Evolutionary conservation across 306 rosid genomes (phyloP), one percentile per base, ranked within the genome.

Genomic region (Astragalus glycyphyllos): DNA sequence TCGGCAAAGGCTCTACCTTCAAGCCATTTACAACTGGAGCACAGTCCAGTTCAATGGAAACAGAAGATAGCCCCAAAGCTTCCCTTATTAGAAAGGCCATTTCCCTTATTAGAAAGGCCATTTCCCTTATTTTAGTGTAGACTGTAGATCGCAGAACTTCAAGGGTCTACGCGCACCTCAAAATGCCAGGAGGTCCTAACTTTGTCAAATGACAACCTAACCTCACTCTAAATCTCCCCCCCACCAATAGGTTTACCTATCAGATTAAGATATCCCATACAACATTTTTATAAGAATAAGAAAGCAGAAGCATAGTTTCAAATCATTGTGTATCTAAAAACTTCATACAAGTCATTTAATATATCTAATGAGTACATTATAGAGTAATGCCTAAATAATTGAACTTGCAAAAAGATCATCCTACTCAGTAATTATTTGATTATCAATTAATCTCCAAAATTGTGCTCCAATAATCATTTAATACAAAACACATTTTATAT

Each of bases 341-440:
- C 15, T 60, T 20, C 11, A 60, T 31, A 47, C 44, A 11, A 17
- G 6, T 9, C 42, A n/a, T 4, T 11, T 23, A 38, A 31, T n/a
- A 76, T 50, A 38, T 49, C 4, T 15, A 60, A 16, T 14, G 34
- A 31, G 29, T 16, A 37, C 8, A 41, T 32, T 58, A 42, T 50
- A 8, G 46, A 23, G 69, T 16, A 69, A 40, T 13, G 65, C 32
- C 66, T 16, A 68, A 50, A 12, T 32, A 69, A 49, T 4, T 68
- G 65, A 75, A 50, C 13, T 75, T 26, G 41, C 71, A 76, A 76
- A 76, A 51, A 31, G 12, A 42, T 59, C 65, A 69, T 51, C 50
- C 29, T 11, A 16, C 26, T 31, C n/a, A 7, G 50, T 8, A 51
- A 68, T 40, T 42, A 50, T 42, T 20, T 26, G 26, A 68, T 11